phyloP scores from a whole-genome alignment of 352 stramenopile species.

The Phytophthora nicotianae region DNA sequence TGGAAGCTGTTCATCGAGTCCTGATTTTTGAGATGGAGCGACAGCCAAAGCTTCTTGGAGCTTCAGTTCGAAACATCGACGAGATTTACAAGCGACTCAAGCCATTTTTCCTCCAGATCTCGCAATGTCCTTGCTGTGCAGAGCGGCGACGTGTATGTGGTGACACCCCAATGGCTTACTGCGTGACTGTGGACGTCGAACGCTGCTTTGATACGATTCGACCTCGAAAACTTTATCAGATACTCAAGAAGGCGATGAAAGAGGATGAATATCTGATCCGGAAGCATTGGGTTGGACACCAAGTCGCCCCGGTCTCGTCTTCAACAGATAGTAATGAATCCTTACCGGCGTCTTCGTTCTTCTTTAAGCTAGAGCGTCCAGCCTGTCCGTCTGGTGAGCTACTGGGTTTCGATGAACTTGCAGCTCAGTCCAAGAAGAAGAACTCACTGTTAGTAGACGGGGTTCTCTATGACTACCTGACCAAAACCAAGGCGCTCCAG shows the following conservation, averaged over 20 bases:
- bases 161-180: constrained; percentile 43
- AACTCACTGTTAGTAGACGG: constrained; percentile 72
- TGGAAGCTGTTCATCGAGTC: constrained; percentile 66
- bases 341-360: constrained; percentile 24
- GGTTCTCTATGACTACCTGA: constrained; percentile 80
- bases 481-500: constrained; percentile 47
- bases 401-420: constrained; percentile 55
- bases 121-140: constrained; percentile 38
- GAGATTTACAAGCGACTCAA: constrained; percentile 66
- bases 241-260: constrained; percentile 63
- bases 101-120: constrained; percentile 44
- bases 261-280: constrained; percentile 82
- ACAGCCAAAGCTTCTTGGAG: constrained; percentile 51
- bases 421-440: constrained; percentile 41
- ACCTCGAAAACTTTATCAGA: constrained; percentile 60
- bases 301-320: constrained; percentile 32
- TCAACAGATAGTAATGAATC: constrained; percentile 4
- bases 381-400: constrained; percentile 63
- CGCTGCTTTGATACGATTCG: constrained; percentile 85
- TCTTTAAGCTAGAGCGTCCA: constrained; percentile 68
- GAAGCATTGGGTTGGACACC: constrained; percentile 74
- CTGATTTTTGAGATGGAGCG: constrained; percentile 68
- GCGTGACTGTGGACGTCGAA: constrained; percentile 77
- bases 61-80: constrained; percentile 68
- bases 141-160: constrained; percentile 14